These are phyloP conservation scores for Fraxinus anomala DNA, from an alignment of 257 asterid species.

Conservation along the genomic window DNA sequence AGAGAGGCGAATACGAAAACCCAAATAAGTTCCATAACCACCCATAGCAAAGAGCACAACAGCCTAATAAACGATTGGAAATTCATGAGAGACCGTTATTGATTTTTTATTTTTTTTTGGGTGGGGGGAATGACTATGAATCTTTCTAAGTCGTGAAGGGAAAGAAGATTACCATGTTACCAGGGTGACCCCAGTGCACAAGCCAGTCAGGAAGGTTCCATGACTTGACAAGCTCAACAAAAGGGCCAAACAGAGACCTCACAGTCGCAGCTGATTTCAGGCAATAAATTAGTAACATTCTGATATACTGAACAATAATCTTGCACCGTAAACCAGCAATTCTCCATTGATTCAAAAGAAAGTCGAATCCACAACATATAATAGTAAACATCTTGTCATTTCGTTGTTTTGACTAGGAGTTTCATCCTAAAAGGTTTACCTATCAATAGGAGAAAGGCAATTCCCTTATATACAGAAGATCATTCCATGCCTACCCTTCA, in stretches of 20 bases:
- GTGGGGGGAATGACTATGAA: not conserved
- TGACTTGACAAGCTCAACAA: slow-evolving; percentile 72
- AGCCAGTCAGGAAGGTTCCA: slow-evolving; percentile 83
- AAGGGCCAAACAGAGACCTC: slow-evolving; percentile 63
- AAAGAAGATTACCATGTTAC: slow-evolving; percentile 68
- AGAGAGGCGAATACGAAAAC: slow-evolving; percentile 80
- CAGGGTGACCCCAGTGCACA: slow-evolving; percentile 98
- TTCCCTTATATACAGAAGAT: too few species aligned
- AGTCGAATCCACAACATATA: too few species aligned
- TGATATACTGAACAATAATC: not conserved
- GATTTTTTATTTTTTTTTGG: not conserved
- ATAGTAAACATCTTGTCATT: too few species aligned
- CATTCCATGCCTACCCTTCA: too few species aligned
- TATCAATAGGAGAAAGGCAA: too few species aligned
- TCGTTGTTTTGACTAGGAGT: too few species aligned
- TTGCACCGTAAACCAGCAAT: too few species aligned
- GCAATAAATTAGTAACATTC: slow-evolving; percentile 23
- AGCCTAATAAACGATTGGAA: slow-evolving; percentile 48
- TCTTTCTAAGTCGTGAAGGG: not conserved
- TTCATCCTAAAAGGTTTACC: too few species aligned
- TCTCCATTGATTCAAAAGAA: too few species aligned
- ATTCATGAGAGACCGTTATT: not conserved
- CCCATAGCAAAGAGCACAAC: slow-evolving; percentile 97
- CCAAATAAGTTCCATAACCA: slow-evolving; percentile 90
- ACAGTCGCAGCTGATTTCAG: slow-evolving; percentile 59